Evolutionary conservation across 345 rosid species (phyloP).

Genomic region (Dipteronia dyeriana): DNA sequence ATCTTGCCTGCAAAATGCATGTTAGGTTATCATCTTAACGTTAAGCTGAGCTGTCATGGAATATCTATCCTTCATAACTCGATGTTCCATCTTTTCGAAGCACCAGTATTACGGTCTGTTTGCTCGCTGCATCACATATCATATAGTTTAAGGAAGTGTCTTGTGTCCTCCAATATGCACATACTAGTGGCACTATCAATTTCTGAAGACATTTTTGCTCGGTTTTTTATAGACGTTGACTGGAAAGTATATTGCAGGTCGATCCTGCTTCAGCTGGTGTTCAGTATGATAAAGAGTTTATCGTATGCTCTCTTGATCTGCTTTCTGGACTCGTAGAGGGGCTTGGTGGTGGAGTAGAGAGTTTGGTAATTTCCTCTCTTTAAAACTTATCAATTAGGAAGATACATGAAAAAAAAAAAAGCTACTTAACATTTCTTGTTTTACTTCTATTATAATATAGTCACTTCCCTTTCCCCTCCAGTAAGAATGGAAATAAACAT

Average conservation of each 20-base stretch:
- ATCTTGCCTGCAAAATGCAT: slow-evolving; percentile 6
- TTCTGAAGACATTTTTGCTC: background rate
- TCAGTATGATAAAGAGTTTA: slow-evolving; percentile 85
- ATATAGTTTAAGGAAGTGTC: background rate
- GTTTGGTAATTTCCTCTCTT: slow-evolving; percentile 64
- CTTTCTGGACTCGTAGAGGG: slow-evolving; percentile 97
- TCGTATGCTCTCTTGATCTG: slow-evolving; percentile 90
- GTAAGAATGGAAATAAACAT: background rate
- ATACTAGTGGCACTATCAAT: background rate
- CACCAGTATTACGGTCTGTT: background rate
- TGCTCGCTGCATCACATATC: background rate
- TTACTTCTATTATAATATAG: background rate
- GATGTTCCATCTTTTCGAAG: background rate
- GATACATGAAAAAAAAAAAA: background rate
- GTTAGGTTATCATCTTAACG: background rate
- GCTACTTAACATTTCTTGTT: background rate
- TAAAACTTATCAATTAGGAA: slow-evolving; percentile 6
- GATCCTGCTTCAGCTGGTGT: slow-evolving; percentile 76
- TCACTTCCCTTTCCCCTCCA: background rate
- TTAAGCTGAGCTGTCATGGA: background rate
- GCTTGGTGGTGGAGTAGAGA: slow-evolving; percentile 88
- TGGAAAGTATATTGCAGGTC: slow-evolving; percentile 50
- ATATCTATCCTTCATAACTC: background rate
- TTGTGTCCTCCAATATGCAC: background rate
- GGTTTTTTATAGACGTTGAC: background rate